Evolutionary conservation across 108 stramenopile genomes (phyloP), one percentile per base, ranked within the genome.

Genomic region (Hondaea fermentalgiana): DNA sequence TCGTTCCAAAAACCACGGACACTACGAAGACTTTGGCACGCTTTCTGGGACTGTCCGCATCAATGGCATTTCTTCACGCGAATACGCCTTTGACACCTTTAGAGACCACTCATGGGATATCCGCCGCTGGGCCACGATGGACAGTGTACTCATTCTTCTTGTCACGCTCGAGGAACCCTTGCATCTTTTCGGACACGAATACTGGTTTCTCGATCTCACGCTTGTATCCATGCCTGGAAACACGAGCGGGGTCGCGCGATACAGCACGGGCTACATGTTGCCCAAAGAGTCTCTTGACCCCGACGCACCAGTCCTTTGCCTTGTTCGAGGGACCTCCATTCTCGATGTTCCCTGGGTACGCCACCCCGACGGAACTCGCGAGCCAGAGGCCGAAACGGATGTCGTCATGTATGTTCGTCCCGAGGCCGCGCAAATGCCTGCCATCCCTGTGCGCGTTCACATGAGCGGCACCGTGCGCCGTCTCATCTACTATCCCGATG

Each of bases 1-100:
- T 6, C 45, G 76, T 8, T 53, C 45, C 6, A 83, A 83, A 53
- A 83, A 83, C 51, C 76, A 83, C 51, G 76, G 76, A 12, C 76
- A 83, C 3, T 83, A 83, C 76, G 76, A 83, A 53, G 76, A 83
- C 76, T 83, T 83, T 83, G 76, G 76, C 49, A 6, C 76, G n/a
- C 76, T 83, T 23, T 16, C 16, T 6, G 76, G 76, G 6, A 83
- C 45, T 3, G 28, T 83, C 23, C 6, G 14, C 19, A 53, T 83
- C 28, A 3, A 83, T 1, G 49, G 28, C 10, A 25, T 3, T 6
- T 12, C 45, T 17, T 23, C 76, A 23, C 45, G 76, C 6, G 19
- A 83, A 23, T 83, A 25, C 51, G 76, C 44, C 17, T 83, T 53
- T 12, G 51, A 12, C n/a, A 53, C 76, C 49, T 83, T 83, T 83